Base-by-base conservation (phyloP, 2,329 filamentous ascomycete genomes). In the Diaporthe sp. region DNA sequence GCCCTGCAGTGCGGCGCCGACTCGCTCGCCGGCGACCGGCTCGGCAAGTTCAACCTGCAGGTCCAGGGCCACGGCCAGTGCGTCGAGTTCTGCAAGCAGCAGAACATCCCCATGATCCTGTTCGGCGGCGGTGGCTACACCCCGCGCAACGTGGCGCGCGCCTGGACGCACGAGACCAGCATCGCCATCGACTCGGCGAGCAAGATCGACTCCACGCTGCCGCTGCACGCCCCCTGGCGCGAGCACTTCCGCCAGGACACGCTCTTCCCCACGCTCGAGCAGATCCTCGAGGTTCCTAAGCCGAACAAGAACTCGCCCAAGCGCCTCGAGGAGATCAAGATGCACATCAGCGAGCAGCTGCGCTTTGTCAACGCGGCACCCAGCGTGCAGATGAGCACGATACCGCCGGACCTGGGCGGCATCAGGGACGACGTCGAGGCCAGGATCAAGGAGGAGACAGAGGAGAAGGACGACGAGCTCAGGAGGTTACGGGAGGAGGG, bases 61-160 rank as follows among this genome's bases (percentile, higher is more conserved):
- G 97, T 99, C 75, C 93, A 95, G 82, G 96, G 96, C 19, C 97
- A 99, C 84, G 96, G 95, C 71, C 93, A 93, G 77, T 99, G 97
- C 82, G 95, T 98, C 74, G 91, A 93, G 67, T 98, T 93, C 80
- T 95, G 96, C 83, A 98, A 98, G 84, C 90, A 88, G 61, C 91
- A 95, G 77, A 88, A 90, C 9, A 87, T 97, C 1, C 97, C 97
- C 3, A 89, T 98, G 76, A 92, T 99, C 67, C 91, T 99, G 72
- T 94, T 98, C 74, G 97, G 97, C 58, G 97, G 97, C 52, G 97
- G 97, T 73, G 97, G 97, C 38, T 99, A 99, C 84, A 99, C 97
- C 19, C 96, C 97, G 7, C 92, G 96, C 77, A 99, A 99, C 80
- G 97, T 99, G 9, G 97, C 97, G 55, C 93, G 97, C 71, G 95